These are phyloP conservation scores for Exophiala bonariae DNA, from an alignment of 2,329 filamentous ascomycete species.

Conservation along the genomic window DNA sequence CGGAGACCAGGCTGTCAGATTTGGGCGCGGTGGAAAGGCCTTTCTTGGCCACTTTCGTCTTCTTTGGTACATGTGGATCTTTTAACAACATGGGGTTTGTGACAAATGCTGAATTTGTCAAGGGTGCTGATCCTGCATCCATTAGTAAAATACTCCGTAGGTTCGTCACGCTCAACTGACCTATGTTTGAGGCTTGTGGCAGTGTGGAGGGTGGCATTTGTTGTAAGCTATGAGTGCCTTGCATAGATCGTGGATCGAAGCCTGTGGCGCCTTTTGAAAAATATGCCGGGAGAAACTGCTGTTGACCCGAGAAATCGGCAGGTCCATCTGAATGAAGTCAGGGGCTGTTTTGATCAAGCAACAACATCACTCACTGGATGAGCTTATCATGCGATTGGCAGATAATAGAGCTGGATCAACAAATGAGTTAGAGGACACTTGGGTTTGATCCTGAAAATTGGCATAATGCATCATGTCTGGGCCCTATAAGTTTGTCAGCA, in stretches of 20 bases:
- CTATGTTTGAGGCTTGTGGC: too few species aligned
- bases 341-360: too few species aligned
- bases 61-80: conserved; percentile 19
- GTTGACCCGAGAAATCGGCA: conserved; percentile 15
- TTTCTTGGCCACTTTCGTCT: conserved; percentile 27
- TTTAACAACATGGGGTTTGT: conserved; percentile 5
- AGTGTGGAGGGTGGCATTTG: conserved; percentile 3
- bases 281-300: conserved; percentile 10
- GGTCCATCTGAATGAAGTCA: conserved; percentile 7
- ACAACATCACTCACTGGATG: conserved; percentile 15
- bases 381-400: conserved; percentile 13
- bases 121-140: background rate
- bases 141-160: too few species aligned
- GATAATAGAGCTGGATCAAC: conserved; percentile 26
- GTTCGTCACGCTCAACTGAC: too few species aligned
- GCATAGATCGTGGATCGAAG: conserved; percentile 23
- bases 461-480: conserved; percentile 18
- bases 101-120: conserved; percentile 5
- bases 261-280: conserved; percentile 18
- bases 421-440: conserved; percentile 15
- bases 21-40: conserved; percentile 9
- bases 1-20: conserved; percentile 30
- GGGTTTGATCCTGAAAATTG: conserved; percentile 17
- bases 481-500: conserved; percentile 13
- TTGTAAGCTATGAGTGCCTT: conserved; percentile 22